phyloP scores from a whole-genome alignment of 768 basidiomycete species.

The Lactifluus echinatus region DNA sequence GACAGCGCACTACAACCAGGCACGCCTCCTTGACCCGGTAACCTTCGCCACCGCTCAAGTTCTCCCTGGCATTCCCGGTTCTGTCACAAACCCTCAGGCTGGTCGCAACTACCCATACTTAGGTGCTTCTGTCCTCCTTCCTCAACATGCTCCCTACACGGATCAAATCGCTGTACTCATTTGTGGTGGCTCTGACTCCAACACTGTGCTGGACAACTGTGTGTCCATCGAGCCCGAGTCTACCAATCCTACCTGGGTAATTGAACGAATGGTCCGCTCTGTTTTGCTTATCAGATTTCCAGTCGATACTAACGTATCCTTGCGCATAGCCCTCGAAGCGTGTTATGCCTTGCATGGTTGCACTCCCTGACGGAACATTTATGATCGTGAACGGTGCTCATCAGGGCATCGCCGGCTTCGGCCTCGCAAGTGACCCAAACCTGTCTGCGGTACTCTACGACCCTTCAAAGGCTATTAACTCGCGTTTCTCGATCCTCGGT shows the following conservation, averaged over 20 bases:
- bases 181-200: slow-evolving; percentile 67
- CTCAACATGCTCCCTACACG: slow-evolving; percentile 64
- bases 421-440: slow-evolving; percentile 57
- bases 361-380: slow-evolving; percentile 67
- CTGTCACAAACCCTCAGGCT: slow-evolving; percentile 61
- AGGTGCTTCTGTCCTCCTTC: slow-evolving; percentile 61
- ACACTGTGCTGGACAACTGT: slow-evolving; percentile 58
- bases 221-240: slow-evolving; percentile 60
- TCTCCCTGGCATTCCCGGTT: slow-evolving; percentile 67
- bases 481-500: slow-evolving; percentile 58
- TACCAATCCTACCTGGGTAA: slow-evolving; percentile 49
- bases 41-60: slow-evolving; percentile 52
- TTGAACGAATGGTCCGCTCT: slow-evolving; percentile 68
- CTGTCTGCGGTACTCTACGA: slow-evolving; percentile 61
- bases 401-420: slow-evolving; percentile 66
- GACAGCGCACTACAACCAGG: slow-evolving; percentile 72
- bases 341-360: slow-evolving; percentile 69
- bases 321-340: slow-evolving; percentile 50
- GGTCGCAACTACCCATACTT: slow-evolving; percentile 75
- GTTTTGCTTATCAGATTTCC: slow-evolving; percentile 32
- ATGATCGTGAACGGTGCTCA: slow-evolving; percentile 70
- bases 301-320: background rate
- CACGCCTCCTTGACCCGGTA: slow-evolving; percentile 59
- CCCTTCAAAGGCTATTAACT: slow-evolving; percentile 46
- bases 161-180: slow-evolving; percentile 59